Percentiles rank a stretch among this genome's conserved stretches.
Evolutionary conservation across 495 filamentous ascomycete genomes (phyloP).

Genomic region (Terfezia claveryi): DNA sequence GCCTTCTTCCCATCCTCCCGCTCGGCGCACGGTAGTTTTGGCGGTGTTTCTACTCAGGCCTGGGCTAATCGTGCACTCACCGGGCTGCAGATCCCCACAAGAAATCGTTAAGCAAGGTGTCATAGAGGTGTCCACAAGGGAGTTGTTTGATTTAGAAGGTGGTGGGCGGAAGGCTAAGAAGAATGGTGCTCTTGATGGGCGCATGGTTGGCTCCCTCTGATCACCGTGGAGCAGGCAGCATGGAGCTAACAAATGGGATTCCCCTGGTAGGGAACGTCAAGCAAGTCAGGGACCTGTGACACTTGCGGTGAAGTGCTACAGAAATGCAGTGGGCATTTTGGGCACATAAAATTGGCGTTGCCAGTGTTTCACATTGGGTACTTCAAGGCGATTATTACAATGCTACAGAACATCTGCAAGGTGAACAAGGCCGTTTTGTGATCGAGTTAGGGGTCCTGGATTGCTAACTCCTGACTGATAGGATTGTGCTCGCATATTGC

Average conservation of each 20-base stretch:
- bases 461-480: slow-evolving; percentile 16
- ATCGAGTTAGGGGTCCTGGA: neutral
- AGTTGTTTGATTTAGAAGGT: slow-evolving; percentile 61
- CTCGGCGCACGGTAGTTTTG: too few species aligned
- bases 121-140: slow-evolving; percentile 71
- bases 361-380: slow-evolving; percentile 92
- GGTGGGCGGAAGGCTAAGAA: slow-evolving; percentile 43
- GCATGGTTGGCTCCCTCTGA: slow-evolving; percentile 32
- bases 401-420: slow-evolving; percentile 89
- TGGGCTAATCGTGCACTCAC: neutral
- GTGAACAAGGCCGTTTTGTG: slow-evolving; percentile 7
- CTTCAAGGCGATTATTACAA: slow-evolving; percentile 67
- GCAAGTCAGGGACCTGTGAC: slow-evolving; percentile 46
- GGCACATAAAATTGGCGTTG: slow-evolving; percentile 68
- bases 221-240: neutral
- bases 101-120: slow-evolving; percentile 89
- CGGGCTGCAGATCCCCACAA: slow-evolving; percentile 43
- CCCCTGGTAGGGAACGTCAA: slow-evolving; percentile 48
- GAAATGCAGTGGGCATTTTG: slow-evolving; percentile 84
- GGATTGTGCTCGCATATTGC: slow-evolving; percentile 51
- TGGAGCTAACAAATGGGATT: neutral
- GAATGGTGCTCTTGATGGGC: slow-evolving; percentile 68
- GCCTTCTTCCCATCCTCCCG: neutral
- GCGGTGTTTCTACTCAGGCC: slow-evolving; percentile 3
- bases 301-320: slow-evolving; percentile 61